Evolutionary conservation across 805 yeast genomes (phyloP), one percentile per base, ranked within the genome.

Genomic region (Wickerhamiella parazyma): DNA sequence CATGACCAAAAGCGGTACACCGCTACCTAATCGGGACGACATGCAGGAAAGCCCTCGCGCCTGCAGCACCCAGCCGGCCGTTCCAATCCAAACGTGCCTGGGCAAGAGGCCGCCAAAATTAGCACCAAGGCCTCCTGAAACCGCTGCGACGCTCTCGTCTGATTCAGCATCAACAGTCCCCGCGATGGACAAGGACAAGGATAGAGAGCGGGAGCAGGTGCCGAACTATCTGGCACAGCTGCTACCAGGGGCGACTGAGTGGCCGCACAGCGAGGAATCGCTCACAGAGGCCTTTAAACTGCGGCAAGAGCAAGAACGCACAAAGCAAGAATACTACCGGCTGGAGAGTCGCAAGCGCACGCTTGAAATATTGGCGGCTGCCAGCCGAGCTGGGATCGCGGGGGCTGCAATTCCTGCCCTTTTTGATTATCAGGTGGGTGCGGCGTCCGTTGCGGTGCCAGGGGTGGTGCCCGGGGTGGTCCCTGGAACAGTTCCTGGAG

Each of bases 241-340:
- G 29, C 86, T 85, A 1, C 65, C 74, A 3, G 65, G 71, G 24
- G 64, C 73, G 11, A 54, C 66, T 6, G 58, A 63, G 28, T 75
- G 80, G 72, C 75, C 76, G 0, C 69, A 65, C 52, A 63, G 78
- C 6, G 80, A 79, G 44, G 65, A 67, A 7, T 70, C 85, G 3
- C 66, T 78, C 22, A 58, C 66, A 20, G 74, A 72, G 49, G 77
- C 85, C 0, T 60, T 84, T 29, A 67, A 69, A 26, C 68, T 80
- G 24, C 68, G 76, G 42, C 59, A 74, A 2, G 86, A 84, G 56
- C 89, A 80, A 55, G 95, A 87, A 57, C 68, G 71, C 36, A 80
- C 95, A 1, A 80, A 79, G 50, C 95, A 86, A 58, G 91, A 80
- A 51, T 78, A 68, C 51, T 79, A 80, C 57, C 71, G 70, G 43